Evolutionary conservation across 768 basidiomycete species (phyloP).

Genomic region (Phylloporus sp.): DNA sequence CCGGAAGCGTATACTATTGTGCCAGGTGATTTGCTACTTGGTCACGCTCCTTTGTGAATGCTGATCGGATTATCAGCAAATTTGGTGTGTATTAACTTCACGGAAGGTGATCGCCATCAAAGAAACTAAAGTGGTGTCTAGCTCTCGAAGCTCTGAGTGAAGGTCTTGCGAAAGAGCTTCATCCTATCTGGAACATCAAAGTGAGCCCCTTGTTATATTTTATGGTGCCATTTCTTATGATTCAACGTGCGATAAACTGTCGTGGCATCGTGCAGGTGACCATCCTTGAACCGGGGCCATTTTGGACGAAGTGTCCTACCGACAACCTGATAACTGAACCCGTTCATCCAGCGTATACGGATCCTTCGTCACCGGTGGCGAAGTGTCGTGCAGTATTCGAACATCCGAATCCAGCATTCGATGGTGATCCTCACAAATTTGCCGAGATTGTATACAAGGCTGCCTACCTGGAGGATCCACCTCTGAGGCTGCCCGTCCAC

Average conservation of each 20-base stretch:
- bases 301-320: background rate
- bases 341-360: conserved; percentile 13
- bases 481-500: conserved; percentile 14
- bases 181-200: conserved; percentile 24
- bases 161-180: conserved; percentile 10
- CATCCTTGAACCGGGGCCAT: conserved; percentile 1
- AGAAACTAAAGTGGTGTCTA: background rate
- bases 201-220: background rate
- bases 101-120: background rate
- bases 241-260: no score
- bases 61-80: conserved; percentile 11
- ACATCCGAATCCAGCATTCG: background rate
- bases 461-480: conserved; percentile 11
- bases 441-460: conserved; percentile 7
- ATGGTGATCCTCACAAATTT: conserved; percentile 17
- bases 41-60: background rate
- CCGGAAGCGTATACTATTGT: conserved; percentile 17
- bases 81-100: conserved; percentile 5
- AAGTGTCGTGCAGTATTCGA: background rate
- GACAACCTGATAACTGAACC: background rate
- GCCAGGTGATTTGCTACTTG: conserved; percentile 14
- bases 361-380: conserved; percentile 4
- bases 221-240: no score
- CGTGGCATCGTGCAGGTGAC: background rate
- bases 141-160: conserved; percentile 15